Evolutionary conservation across 2,329 filamentous ascomycete species (phyloP), one percentile per base, ranked within the genome.

Genomic region (Lojkania enalia): DNA sequence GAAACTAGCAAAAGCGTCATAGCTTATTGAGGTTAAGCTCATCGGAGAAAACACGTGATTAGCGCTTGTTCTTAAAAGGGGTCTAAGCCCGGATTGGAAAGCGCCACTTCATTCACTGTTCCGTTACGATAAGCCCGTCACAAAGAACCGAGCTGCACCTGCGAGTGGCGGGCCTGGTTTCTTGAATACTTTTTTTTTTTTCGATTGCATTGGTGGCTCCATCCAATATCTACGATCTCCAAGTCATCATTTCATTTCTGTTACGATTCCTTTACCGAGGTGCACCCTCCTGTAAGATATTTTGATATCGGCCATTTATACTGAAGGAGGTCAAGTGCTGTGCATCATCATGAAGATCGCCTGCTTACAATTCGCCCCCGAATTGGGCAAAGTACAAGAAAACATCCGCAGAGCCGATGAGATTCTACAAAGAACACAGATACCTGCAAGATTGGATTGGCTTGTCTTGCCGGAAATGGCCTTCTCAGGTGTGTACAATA

Each of bases 391-490:
- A 43, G 71, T 88, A 23, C 72, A 87, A 57, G 81, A 86, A 49
- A 92, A 92, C 54, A 74, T 91, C 35, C 80, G 78, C 51, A 78
- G 78, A 14, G 87, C 87, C 49, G 83, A 90, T 52, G 69, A 76
- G 0, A 75, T 91, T 3, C 71, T 92, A 9, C 75, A 70, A 14
- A 73, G 63, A 19, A 77, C 80, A 76, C 47, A 44, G 13, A 54
- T 66, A 14, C 65, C 62, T 1, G 30, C 46, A 23, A 61, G 64
- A 70, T 62, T 91, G 1, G 86, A 90, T 60, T 75, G 91, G 20
- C 74, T 94, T 0, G 81, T 92, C 0, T 71, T 92, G 0, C 87
- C 88, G 0, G 88, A 92, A 63, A 72, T 92, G 65, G 86, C 88
- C 1, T 90, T 92, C 61, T 79, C 82, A 45, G 85, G 85, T 87